A percentile compares a stretch with the other conserved stretches of the same genome.
These are phyloP conservation scores for Talaromyces marneffei DNA, from an alignment of 2,329 filamentous ascomycete genomes.

Conservation along the genomic window DNA sequence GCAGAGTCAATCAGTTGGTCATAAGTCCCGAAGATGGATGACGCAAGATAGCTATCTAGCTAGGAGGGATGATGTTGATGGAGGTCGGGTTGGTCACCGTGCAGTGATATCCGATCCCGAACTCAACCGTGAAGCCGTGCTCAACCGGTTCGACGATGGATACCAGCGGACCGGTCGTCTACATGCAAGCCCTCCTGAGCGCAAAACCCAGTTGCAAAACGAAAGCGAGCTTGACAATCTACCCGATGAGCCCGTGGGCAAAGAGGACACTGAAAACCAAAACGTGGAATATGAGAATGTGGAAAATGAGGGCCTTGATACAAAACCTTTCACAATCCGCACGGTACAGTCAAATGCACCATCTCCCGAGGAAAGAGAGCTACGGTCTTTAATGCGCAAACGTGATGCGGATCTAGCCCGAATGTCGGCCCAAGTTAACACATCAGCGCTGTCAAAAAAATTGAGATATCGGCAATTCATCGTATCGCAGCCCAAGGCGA, in stretches of 20 bases:
- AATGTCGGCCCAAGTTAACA: background rate
- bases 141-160: background rate
- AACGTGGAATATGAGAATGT: background rate
- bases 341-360: background rate
- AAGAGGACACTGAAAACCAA: too few species aligned
- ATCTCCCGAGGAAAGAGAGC: background rate
- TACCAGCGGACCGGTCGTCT: background rate
- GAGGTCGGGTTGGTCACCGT: background rate
- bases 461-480: conserved; percentile 22
- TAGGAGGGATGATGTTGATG: background rate
- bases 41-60: background rate
- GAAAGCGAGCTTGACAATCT: background rate
- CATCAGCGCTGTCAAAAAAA: conserved; percentile 18
- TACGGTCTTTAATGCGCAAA: background rate
- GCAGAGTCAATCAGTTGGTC: background rate
- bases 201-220: too few species aligned
- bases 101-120: background rate
- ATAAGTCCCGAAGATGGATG: background rate
- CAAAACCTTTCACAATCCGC: background rate
- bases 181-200: background rate
- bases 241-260: background rate
- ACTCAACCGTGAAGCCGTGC: background rate
- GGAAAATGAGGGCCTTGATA: background rate
- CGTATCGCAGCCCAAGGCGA: background rate
- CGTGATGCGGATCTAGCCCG: background rate